phyloP scores from a whole-genome alignment of 805 yeast species.

The Schizosaccharomyces octosporus region DNA sequence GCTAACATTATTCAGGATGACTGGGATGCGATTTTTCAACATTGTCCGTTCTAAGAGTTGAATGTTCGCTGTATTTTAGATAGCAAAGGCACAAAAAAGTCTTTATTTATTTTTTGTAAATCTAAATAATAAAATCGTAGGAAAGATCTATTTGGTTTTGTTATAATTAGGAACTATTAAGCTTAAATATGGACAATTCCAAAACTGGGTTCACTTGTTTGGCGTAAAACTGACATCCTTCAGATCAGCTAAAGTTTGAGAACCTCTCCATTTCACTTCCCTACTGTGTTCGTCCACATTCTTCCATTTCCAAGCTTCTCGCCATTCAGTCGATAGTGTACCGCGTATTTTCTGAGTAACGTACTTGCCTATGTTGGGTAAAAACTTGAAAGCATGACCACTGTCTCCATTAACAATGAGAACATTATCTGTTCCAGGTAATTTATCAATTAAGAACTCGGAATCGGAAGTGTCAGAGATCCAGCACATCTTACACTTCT shows the following conservation, averaged over 20 bases:
- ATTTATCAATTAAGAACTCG: neutral
- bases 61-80: too few relatives aligned
- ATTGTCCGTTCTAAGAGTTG: neutral
- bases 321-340: neutral
- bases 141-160: too few relatives aligned
- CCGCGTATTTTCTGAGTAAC: neutral
- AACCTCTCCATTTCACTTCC: neutral
- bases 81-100: too few relatives aligned
- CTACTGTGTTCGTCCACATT: neutral
- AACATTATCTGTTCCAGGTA: neutral
- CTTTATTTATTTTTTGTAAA: too few relatives aligned
- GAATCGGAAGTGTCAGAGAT: neutral
- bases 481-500: neutral
- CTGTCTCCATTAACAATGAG: neutral
- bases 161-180: neutral
- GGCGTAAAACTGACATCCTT: neutral
- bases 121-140: too few relatives aligned
- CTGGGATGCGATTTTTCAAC: neutral
- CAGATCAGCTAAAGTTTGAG: neutral
- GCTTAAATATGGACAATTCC: too few relatives aligned
- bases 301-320: neutral
- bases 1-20: neutral
- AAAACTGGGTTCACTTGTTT: neutral
- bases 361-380: neutral
- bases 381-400: conserved; percentile 1